phyloP scores from a whole-genome alignment of 2,329 filamentous ascomycete species.

The Drechslera avenae region DNA sequence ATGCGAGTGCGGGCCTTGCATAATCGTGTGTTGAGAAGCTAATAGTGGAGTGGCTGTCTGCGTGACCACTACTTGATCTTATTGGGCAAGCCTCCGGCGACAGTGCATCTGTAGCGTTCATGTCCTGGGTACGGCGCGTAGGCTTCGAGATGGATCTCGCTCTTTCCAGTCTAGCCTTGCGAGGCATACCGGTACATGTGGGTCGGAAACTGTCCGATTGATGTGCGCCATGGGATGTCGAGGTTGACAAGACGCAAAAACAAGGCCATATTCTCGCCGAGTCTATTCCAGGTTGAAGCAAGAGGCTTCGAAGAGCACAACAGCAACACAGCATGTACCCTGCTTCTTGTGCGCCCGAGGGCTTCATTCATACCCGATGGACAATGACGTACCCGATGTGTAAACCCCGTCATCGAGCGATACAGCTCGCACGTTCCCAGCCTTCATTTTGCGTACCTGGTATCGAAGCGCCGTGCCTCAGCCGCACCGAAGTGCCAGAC shows the following conservation, averaged over 20 bases:
- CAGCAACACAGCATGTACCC: conserved; percentile 3
- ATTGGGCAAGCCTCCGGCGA: conserved; percentile 13
- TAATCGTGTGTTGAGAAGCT: conserved; percentile 9
- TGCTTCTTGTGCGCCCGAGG: conserved; percentile 3
- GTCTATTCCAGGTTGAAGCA: background rate
- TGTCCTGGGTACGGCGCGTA: conserved; percentile 21
- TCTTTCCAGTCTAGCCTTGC: background rate
- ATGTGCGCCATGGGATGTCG: background rate
- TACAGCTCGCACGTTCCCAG: background rate
- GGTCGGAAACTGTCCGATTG: background rate
- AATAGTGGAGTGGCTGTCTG: conserved; percentile 11
- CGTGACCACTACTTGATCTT: conserved; percentile 3
- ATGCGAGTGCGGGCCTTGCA: conserved; percentile 11
- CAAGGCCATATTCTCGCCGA: background rate
- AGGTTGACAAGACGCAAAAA: background rate
- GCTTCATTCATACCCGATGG: background rate
- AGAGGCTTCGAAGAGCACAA: conserved; percentile 3
- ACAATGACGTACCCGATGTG: background rate
- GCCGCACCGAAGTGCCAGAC: conserved; percentile 15
- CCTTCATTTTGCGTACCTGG: conserved; percentile 12
- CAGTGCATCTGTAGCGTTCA: conserved; percentile 14
- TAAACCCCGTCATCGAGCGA: background rate
- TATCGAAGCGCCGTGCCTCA: conserved; percentile 36
- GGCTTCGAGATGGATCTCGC: conserved; percentile 1
- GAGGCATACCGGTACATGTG: background rate